Percentiles rank a stretch among this genome's conserved stretches.
These are phyloP conservation scores for Diutina sp. DNA, from an alignment of 1,139 yeast species.

Conservation along the genomic window DNA sequence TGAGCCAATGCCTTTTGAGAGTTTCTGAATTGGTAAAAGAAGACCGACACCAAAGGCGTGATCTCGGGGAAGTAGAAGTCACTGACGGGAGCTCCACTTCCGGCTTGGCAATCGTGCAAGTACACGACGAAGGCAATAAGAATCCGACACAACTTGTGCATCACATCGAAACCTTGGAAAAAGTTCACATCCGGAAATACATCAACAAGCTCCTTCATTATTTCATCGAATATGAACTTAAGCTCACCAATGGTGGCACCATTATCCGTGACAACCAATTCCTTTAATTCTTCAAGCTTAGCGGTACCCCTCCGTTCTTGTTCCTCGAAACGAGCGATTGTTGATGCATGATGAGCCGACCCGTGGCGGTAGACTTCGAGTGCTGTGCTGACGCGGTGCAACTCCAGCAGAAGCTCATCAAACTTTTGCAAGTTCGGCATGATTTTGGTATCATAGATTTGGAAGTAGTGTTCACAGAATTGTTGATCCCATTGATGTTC, in stretches of 20 bases:
- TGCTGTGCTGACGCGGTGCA: neutral
- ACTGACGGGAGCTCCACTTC: neutral
- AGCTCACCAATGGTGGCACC: neutral
- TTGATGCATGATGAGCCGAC: neutral
- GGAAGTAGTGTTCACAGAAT: slow-evolving; percentile 1
- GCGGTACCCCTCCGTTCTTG: neutral
- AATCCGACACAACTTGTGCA: neutral
- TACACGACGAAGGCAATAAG: neutral
- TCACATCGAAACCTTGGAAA: slow-evolving; percentile 1
- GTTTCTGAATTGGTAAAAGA: slow-evolving; percentile 2
- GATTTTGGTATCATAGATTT: neutral
- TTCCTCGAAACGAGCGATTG: neutral
- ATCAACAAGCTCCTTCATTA: neutral
- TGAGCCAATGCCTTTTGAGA: neutral
- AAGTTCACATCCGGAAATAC: slow-evolving; percentile 1
- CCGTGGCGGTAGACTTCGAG: neutral
- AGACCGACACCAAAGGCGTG: neutral
- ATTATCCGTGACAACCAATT: neutral
- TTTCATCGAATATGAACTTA: neutral
- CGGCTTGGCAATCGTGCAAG: neutral
- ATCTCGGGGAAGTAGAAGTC: neutral
- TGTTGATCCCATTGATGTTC: neutral
- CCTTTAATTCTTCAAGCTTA: neutral
- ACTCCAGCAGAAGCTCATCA: neutral
- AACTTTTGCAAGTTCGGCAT: neutral